Conservation (phyloP, 164 flowering plant species). For the Echeveria elegans region DNA sequence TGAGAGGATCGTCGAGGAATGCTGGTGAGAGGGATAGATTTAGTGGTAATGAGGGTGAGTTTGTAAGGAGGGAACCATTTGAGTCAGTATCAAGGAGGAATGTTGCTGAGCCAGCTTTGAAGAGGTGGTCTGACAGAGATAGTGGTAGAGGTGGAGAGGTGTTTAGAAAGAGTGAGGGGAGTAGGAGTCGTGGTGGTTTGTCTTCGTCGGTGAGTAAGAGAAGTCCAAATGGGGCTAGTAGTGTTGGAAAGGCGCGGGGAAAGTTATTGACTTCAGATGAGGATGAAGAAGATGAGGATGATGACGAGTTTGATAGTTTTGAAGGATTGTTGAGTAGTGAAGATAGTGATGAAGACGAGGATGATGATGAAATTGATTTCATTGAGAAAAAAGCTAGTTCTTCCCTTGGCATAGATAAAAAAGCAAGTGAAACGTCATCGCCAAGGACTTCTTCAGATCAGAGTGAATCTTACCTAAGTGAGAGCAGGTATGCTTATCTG, state of each 20-base stretch:
- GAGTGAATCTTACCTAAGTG: constrained; percentile 59
- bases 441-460: constrained; percentile 23
- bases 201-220: background rate
- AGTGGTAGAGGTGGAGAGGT: background rate
- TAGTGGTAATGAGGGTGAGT: background rate
- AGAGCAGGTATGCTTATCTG: constrained; percentile 41
- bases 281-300: constrained; percentile 17
- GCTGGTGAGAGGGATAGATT: background rate
- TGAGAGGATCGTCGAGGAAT: constrained; percentile 1
- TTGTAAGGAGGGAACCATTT: background rate
- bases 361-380: constrained; percentile 17
- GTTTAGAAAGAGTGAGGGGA: background rate
- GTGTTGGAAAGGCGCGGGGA: constrained; percentile 5
- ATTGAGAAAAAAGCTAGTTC: constrained; percentile 18
- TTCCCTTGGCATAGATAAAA: constrained; percentile 17
- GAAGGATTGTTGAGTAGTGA: constrained; percentile 28
- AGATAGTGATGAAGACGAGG: constrained; percentile 24
- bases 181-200: constrained; percentile 9
- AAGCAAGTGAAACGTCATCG: constrained; percentile 6
- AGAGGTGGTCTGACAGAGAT: constrained; percentile 6
- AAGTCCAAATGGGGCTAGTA: constrained; percentile 3
- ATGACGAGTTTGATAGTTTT: constrained; percentile 13
- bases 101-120: constrained; percentile 1
- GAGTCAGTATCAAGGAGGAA: constrained; percentile 15
- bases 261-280: constrained; percentile 10